Conservation (phyloP, 371 early-diverging fungal species). For the Smittium culicis region DNA sequence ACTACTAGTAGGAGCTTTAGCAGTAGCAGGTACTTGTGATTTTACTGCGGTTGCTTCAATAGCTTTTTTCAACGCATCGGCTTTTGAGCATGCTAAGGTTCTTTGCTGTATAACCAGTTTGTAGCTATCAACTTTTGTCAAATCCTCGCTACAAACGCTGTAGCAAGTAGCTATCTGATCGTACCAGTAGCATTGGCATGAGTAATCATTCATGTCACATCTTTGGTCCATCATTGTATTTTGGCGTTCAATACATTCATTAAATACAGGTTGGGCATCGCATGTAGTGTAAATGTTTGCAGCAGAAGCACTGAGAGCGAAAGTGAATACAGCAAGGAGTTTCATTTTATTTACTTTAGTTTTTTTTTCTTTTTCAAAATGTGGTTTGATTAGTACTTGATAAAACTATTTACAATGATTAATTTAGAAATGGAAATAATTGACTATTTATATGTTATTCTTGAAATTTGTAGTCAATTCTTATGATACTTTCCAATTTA, state of each 20-base stretch:
- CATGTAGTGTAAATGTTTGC: not conserved
- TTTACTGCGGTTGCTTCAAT: not conserved
- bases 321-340: not conserved
- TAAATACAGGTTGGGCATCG: constrained; percentile 1
- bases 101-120: not conserved
- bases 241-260: constrained; percentile 7
- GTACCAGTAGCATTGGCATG: constrained; percentile 9
- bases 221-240: constrained; percentile 1
- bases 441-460: too few relatives aligned
- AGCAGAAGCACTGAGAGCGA: not conserved
- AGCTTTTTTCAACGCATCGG: not conserved
- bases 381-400: too few relatives aligned
- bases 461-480: too few relatives aligned
- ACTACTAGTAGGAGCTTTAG: not conserved
- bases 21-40: not conserved
- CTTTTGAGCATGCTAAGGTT: not conserved
- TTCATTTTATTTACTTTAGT: not conserved
- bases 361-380: not conserved
- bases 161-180: constrained; percentile 7
- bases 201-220: not conserved
- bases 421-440: too few relatives aligned
- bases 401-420: too few relatives aligned
- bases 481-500: too few relatives aligned
- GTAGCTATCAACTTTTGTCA: not conserved
- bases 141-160: not conserved